phyloP scores from a whole-genome alignment of 106 monocot species.

The Dioscorea zingiberensis region DNA sequence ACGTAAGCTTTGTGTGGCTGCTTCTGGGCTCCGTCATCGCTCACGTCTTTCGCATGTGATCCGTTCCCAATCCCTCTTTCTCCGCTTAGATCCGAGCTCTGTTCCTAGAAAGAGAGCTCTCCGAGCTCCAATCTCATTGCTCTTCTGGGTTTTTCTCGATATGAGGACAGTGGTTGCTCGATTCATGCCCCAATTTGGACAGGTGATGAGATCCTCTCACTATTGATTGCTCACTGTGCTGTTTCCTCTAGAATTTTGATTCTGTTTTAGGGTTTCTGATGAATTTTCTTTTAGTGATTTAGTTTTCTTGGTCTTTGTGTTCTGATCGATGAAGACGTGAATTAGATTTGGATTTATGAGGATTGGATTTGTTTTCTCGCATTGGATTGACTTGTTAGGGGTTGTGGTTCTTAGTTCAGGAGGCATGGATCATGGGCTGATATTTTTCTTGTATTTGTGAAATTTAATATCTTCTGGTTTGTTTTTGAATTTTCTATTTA shows the following conservation, averaged over 20 bases:
- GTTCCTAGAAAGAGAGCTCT: too few species aligned
- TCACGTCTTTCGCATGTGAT: constrained; percentile 2
- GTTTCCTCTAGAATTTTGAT: neutral
- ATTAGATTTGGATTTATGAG: too few species aligned
- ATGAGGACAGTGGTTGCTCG: neutral
- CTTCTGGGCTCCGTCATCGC: neutral
- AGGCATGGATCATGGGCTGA: neutral
- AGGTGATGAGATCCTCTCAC: neutral
- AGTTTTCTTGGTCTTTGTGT: too few species aligned
- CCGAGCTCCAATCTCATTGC: too few species aligned
- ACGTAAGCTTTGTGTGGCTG: too few species aligned
- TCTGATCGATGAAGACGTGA: too few species aligned
- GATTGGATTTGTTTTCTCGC: too few species aligned
- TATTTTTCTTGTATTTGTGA: neutral
- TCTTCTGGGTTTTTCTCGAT: too few species aligned
- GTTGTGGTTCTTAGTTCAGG: too few species aligned
- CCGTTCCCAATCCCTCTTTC: neutral
- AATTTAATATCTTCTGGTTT: neutral
- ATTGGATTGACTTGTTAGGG: neutral
- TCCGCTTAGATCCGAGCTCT: too few species aligned
- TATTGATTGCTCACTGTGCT: neutral
- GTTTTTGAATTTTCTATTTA: neutral
- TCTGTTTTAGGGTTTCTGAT: neutral
- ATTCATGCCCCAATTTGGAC: neutral
- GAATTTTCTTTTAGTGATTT: neutral